phyloP scores from a whole-genome alignment of 2,329 filamentous ascomycete genomes.

The Coleophoma crateriformis region DNA sequence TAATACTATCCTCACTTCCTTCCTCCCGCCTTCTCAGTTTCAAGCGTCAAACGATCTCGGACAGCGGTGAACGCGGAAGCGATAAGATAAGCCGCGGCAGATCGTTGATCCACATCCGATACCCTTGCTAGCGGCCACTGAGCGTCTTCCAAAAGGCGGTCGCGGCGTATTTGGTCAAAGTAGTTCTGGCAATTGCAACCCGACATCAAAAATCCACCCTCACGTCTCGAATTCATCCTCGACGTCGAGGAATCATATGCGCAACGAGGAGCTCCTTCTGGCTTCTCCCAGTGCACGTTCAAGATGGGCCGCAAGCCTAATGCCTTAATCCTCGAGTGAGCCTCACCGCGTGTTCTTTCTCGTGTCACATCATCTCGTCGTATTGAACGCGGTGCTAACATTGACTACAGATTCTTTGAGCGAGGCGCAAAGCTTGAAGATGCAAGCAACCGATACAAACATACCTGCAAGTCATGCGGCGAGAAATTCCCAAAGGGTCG shows the following conservation, averaged over 20 bases:
- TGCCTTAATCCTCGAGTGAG: conserved; percentile 12
- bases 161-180: not conserved
- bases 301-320: conserved; percentile 16
- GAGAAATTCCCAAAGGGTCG: conserved; percentile 88
- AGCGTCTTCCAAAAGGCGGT: not conserved
- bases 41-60: no score
- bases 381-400: no score
- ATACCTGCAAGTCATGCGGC: conserved; percentile 84
- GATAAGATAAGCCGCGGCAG: not conserved
- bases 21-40: no score
- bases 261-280: no score
- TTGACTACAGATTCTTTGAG: conserved; percentile 50
- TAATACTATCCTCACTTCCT: no score
- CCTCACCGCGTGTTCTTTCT: no score
- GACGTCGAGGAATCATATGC: no score
- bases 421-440: conserved; percentile 82
- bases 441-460: conserved; percentile 85
- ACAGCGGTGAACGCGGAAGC: no score
- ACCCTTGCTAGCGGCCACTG: not conserved
- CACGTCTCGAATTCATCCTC: no score
- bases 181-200: not conserved
- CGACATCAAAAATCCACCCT: not conserved
- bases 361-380: no score
- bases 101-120: not conserved
- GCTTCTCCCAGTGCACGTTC: not conserved